Evolutionary conservation across 805 yeast genomes (phyloP).

Genomic region (Yamadazyma olivae): DNA sequence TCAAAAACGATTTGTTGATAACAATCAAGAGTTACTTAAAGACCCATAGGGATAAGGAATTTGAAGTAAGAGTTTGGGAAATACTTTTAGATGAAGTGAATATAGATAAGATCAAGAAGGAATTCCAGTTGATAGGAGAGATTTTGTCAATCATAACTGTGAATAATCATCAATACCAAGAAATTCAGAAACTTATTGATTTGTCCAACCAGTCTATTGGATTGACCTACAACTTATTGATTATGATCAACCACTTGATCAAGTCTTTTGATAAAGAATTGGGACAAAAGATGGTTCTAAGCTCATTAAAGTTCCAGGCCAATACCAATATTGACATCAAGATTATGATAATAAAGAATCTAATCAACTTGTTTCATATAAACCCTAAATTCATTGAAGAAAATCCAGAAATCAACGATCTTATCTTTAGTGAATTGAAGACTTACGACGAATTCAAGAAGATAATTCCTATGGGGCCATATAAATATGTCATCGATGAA

Average conservation of each 20-base stretch:
- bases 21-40: conserved; percentile 20
- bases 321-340: conserved; percentile 49
- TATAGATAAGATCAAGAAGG: conserved; percentile 10
- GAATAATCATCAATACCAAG: conserved; percentile 14
- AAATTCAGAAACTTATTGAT: conserved; percentile 12
- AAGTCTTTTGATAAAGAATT: conserved; percentile 10
- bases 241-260: conserved; percentile 27
- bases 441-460: conserved; percentile 58
- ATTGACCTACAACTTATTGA: conserved; percentile 27
- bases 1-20: conserved; percentile 14
- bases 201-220: conserved; percentile 11
- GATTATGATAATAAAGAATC: conserved; percentile 13
- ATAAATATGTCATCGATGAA: conserved; percentile 76
- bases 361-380: conserved; percentile 11
- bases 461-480: conserved; percentile 79
- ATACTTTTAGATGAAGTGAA: conserved; percentile 12
- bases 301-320: conserved; percentile 20
- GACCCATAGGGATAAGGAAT: conserved; percentile 18
- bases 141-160: conserved; percentile 26
- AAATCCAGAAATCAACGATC: conserved; percentile 39
- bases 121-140: conserved; percentile 34
- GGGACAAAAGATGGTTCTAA: conserved; percentile 14
- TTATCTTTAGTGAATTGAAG: conserved; percentile 50
- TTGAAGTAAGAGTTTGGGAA: conserved; percentile 22
- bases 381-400: conserved; percentile 6